Evolutionary conservation across 2,329 filamentous ascomycete genomes (phyloP).

Genomic region (Tolypocladium ovalisporum): DNA sequence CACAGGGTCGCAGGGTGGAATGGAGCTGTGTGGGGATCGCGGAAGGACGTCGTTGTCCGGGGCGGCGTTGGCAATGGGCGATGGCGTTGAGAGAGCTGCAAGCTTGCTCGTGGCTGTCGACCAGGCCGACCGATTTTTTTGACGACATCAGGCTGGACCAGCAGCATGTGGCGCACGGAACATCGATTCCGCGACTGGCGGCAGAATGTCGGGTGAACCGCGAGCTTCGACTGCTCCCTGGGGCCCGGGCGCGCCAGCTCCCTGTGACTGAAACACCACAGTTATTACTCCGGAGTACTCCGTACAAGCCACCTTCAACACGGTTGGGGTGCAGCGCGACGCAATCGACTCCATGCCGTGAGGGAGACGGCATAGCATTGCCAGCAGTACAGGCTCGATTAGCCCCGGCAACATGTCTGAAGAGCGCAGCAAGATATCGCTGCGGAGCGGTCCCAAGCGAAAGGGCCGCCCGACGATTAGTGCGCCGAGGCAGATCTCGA

Average conservation of each 20-base stretch:
- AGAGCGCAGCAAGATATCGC: conserved; percentile 50
- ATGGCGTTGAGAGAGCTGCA: neutral
- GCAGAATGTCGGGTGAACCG: conserved; percentile 11
- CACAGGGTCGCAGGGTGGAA: conserved; percentile 1
- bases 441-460: conserved; percentile 49
- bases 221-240: neutral
- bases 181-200: conserved; percentile 9
- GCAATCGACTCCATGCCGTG: neutral
- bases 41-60: neutral
- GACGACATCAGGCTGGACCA: conserved; percentile 3
- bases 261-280: neutral
- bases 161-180: conserved; percentile 2
- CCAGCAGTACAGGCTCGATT: neutral
- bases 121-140: conserved; percentile 6
- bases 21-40: neutral
- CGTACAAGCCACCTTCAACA: neutral
- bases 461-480: conserved; percentile 52
- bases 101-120: conserved; percentile 1
- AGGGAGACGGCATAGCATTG: neutral
- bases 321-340: neutral
- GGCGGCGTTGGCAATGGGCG: neutral
- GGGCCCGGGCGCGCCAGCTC: neutral
- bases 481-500: conserved; percentile 52
- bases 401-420: conserved; percentile 42
- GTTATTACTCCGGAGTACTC: no score